phyloP scores from a whole-genome alignment of 176 grass and related monocot genomes.

The Luzula sylvatica region DNA sequence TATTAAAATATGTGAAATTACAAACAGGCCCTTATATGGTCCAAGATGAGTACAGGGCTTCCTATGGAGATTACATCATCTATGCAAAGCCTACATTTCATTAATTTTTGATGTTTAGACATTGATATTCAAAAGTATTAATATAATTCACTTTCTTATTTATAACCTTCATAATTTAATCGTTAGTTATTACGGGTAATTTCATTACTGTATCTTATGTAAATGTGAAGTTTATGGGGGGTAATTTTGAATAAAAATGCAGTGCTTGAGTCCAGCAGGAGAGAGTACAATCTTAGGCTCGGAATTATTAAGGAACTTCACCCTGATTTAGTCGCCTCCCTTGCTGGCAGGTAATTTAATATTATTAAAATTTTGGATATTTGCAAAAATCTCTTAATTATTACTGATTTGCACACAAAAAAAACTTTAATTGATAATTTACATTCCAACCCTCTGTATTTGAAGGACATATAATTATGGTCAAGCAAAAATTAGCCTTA shows the following conservation, averaged over 20 bases:
- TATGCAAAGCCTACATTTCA: constrained; percentile 68
- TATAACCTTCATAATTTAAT: background rate
- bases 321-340: constrained; percentile 87
- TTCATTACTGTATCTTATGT: too few species aligned
- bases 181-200: too few species aligned
- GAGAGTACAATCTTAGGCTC: constrained; percentile 96
- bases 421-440: too few species aligned
- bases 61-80: constrained; percentile 90
- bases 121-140: constrained; percentile 92
- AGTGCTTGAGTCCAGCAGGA: constrained; percentile 97
- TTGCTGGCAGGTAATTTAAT: constrained; percentile 72
- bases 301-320: constrained; percentile 98
- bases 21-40: constrained; percentile 94
- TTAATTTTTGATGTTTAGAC: constrained; percentile 73
- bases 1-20: constrained; percentile 19
- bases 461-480: constrained; percentile 98
- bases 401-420: too few species aligned
- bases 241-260: constrained; percentile 29
- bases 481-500: constrained; percentile 94
- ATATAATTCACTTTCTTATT: background rate
- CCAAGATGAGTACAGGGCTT: constrained; percentile 97
- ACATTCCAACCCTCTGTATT: constrained; percentile 71
- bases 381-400: too few species aligned
- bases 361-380: too few species aligned
- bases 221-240: constrained; percentile 37